Percentiles rank a stretch among this genome's conserved stretches.
These are phyloP conservation scores for Polytolypa hystricis DNA, from an alignment of 2,329 filamentous ascomycete species.

Conservation along the genomic window DNA sequence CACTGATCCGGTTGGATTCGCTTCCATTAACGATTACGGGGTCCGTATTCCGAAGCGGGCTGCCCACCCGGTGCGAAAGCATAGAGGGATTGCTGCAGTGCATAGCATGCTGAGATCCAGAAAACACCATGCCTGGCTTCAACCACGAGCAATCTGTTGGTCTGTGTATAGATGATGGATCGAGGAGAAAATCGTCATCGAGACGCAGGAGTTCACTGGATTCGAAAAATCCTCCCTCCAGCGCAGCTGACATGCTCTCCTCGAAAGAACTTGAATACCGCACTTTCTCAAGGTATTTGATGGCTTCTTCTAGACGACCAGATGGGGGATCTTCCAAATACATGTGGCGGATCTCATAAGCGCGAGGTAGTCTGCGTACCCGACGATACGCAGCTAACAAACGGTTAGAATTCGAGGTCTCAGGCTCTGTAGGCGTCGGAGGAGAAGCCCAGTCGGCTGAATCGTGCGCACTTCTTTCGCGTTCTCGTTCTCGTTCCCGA, in stretches of 20 bases:
- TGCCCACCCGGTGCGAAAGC: conserved; percentile 21
- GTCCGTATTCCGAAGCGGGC: conserved; percentile 18
- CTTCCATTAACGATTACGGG: conserved; percentile 26
- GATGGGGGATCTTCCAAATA: conserved; percentile 25
- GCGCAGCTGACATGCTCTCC: conserved; percentile 43
- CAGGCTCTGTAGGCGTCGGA: not conserved
- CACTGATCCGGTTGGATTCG: conserved; percentile 23
- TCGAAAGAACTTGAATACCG: conserved; percentile 43
- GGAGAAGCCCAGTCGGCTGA: conserved; percentile 11
- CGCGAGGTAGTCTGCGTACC: no score
- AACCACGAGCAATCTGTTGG: conserved; percentile 51
- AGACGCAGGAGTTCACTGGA: conserved; percentile 44
- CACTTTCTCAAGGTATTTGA: conserved; percentile 51
- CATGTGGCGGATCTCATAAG: conserved; percentile 25
- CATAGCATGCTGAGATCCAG: conserved; percentile 50
- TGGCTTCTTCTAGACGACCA: conserved; percentile 43
- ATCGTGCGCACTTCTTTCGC: conserved; percentile 13
- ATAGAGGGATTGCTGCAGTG: conserved; percentile 19
- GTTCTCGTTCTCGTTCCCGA: no score
- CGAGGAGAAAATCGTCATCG: conserved; percentile 47
- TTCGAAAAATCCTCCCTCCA: conserved; percentile 42
- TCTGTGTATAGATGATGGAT: conserved; percentile 40
- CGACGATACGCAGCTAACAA: not conserved
- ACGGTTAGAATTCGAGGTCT: not conserved
- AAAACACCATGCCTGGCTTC: conserved; percentile 48